phyloP scores from a whole-genome alignment of 768 basidiomycete species.

The Lactifluus rugatus region DNA sequence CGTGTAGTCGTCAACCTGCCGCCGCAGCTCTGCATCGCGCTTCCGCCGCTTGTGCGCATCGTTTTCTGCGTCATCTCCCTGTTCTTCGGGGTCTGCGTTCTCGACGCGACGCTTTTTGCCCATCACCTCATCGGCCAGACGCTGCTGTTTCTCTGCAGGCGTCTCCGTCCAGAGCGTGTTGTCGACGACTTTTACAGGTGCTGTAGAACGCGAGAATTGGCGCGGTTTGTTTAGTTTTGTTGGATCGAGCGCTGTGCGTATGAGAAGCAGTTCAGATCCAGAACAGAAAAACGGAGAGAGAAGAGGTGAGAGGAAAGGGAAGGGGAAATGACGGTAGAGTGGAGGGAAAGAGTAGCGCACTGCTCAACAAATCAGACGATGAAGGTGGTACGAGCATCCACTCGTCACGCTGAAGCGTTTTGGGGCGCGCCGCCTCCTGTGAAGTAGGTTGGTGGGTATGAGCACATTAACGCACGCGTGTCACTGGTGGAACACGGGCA shows the following conservation, averaged over 20 bases:
- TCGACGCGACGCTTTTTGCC: slow-evolving; percentile 74
- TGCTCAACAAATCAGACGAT: slow-evolving; percentile 64
- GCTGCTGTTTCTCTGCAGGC: slow-evolving; percentile 81
- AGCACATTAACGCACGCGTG: background rate
- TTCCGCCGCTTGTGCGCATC: slow-evolving; percentile 47
- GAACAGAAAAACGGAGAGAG: background rate
- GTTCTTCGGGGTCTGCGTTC: slow-evolving; percentile 36
- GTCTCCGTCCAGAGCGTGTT: slow-evolving; percentile 94
- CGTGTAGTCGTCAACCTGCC: slow-evolving; percentile 71
- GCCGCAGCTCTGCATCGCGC: slow-evolving; percentile 59
- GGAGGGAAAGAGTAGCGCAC: slow-evolving; percentile 30
- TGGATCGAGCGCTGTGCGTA: slow-evolving; percentile 64
- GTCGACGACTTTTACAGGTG: slow-evolving; percentile 37
- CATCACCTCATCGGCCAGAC: slow-evolving; percentile 89
- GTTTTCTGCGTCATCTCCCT: slow-evolving; percentile 27
- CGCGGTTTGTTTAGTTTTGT: slow-evolving; percentile 65
- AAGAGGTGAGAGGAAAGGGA: background rate
- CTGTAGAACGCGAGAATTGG: slow-evolving; percentile 58
- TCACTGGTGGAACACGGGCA: background rate
- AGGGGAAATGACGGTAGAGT: background rate
- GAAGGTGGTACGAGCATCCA: slow-evolving; percentile 98
- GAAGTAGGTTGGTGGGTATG: background rate
- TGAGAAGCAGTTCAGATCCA: background rate
- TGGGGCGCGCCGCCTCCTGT: slow-evolving; percentile 70
- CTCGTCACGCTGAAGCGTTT: slow-evolving; percentile 74